Evolutionary conservation across 257 asterid genomes (phyloP).

Genomic region (Cordia subcordata): DNA sequence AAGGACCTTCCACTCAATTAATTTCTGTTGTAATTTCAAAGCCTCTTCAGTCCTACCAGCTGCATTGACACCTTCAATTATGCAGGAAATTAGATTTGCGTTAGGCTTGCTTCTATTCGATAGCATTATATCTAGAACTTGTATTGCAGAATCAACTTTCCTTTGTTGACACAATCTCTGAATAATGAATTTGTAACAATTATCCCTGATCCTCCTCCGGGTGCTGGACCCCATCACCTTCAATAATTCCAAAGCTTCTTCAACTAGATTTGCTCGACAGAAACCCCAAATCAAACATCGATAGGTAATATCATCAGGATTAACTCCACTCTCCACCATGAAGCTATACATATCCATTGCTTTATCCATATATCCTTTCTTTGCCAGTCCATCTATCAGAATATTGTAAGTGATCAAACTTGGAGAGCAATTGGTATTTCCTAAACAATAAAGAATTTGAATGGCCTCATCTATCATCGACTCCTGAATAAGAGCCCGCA

Average conservation of each 20-base stretch:
- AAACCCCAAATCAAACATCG: conserved; percentile 86
- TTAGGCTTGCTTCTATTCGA: conserved; percentile 32
- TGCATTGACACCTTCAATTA: conserved; percentile 50
- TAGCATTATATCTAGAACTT: conserved; percentile 48
- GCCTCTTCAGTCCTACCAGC: conserved; percentile 74
- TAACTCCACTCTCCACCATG: conserved; percentile 51
- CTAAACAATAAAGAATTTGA: conserved; percentile 41
- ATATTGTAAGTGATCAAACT: conserved; percentile 64
- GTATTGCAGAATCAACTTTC: conserved; percentile 51
- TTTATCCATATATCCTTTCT: conserved; percentile 60
- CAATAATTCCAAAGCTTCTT: conserved; percentile 61
- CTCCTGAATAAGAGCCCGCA: conserved; percentile 64
- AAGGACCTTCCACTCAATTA: conserved; percentile 41
- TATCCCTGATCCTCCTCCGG: conserved; percentile 47
- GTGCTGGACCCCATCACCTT: conserved; percentile 40
- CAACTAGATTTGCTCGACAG: conserved; percentile 65
- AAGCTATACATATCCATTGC: conserved; percentile 57
- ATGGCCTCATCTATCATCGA: conserved; percentile 57
- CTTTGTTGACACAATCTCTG: conserved; percentile 55
- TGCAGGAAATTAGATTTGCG: conserved; percentile 32
- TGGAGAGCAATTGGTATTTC: conserved; percentile 46
- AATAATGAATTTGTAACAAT: conserved; percentile 65
- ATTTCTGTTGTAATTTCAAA: conserved; percentile 40
- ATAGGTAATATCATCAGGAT: conserved; percentile 76
- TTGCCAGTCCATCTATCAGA: conserved; percentile 74